These are phyloP conservation scores for Zoysia japonica DNA, from an alignment of 176 grass and related monocot genomes.

Conservation along the genomic window DNA sequence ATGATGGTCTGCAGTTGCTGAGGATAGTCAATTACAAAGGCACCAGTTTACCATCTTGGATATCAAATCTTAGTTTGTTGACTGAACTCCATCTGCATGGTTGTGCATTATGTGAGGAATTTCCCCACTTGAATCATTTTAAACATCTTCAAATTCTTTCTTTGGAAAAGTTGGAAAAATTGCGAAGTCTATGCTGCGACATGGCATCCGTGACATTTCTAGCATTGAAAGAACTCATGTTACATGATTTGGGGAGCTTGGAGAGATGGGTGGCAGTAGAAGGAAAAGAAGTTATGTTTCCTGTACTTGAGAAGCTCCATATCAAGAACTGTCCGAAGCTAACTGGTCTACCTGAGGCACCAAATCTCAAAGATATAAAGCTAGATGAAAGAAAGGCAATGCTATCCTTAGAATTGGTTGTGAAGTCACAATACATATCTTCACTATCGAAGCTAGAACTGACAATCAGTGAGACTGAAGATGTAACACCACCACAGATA, in stretches of 20 bases:
- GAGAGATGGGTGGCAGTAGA: neutral
- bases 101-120: neutral
- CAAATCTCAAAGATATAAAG: neutral
- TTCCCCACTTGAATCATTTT: neutral
- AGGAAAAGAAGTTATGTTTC: slow-evolving; percentile 7
- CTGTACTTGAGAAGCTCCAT: slow-evolving; percentile 4
- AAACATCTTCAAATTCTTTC: neutral
- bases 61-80: neutral
- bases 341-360: neutral
- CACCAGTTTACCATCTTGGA: neutral
- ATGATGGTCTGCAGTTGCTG: neutral
- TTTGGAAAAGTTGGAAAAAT: neutral
- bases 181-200: neutral
- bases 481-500: neutral
- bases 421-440: neutral
- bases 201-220: neutral
- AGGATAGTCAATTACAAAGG: neutral
- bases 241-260: neutral
- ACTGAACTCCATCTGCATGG: slow-evolving; percentile 1
- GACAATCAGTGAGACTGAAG: rapidly evolving
- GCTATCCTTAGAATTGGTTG: neutral
- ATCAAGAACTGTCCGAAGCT: slow-evolving; percentile 30
- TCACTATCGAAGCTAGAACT: neutral
- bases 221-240: neutral
- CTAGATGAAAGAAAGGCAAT: neutral